Conservation (phyloP, 2,329 filamentous ascomycete genomes). For the Aspergillus tubingensis region DNA sequence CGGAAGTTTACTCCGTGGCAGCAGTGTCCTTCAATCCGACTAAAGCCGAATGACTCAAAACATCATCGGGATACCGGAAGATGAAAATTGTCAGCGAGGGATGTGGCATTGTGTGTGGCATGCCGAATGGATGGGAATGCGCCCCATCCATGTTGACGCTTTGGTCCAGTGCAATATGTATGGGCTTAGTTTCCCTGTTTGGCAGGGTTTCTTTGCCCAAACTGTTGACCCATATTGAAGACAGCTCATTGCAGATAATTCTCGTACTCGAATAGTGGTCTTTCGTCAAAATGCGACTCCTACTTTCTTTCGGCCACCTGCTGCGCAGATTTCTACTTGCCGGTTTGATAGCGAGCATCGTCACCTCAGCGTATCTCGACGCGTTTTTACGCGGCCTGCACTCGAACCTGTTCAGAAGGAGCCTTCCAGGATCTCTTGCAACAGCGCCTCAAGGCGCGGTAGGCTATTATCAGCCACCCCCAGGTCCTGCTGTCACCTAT, state of each 20-base stretch:
- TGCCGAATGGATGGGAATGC: not conserved
- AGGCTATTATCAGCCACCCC: conserved; percentile 22
- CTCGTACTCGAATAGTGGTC: not conserved
- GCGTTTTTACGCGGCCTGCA: conserved; percentile 5
- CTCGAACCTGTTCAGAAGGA: conserved; percentile 13
- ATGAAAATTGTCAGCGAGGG: not conserved
- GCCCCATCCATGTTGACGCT: not conserved
- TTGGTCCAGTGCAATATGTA: not conserved
- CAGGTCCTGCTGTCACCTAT: conserved; percentile 15
- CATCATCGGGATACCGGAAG: not conserved
- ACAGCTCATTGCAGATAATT: not conserved
- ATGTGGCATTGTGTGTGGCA: not conserved
- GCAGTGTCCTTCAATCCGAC: not conserved
- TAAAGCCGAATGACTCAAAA: not conserved
- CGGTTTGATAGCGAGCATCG: conserved; percentile 12
- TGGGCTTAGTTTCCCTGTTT: not conserved
- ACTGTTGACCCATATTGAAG: not conserved
- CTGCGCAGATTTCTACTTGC: conserved; percentile 12
- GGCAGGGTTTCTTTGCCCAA: not conserved
- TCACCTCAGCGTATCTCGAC: conserved; percentile 16
- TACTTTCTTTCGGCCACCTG: not conserved
- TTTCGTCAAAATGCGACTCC: conserved; percentile 13
- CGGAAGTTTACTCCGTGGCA: not conserved
- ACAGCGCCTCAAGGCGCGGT: conserved; percentile 23
- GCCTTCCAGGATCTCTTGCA: conserved; percentile 24